Evolutionary conservation across 1,284 basidiomycete species (phyloP), one percentile per base, ranked within the genome.

Genomic region (Malassezia pachydermatis): DNA sequence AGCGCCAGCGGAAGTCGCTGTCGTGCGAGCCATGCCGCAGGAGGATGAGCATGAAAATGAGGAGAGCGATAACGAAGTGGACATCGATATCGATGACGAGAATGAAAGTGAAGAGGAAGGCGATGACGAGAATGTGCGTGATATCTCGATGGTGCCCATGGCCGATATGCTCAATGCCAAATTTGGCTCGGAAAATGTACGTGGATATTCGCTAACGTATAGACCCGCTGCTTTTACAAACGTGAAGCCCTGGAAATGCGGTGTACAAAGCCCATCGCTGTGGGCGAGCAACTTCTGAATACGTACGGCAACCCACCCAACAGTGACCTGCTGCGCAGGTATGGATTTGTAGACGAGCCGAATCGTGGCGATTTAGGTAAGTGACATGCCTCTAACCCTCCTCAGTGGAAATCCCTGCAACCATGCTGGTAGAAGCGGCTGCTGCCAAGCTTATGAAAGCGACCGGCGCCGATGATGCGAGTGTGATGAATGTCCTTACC

Each of bases 221-320:
- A 89, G 86, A 85, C 87, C 0, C 85, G 84, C 59, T 73, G 92
- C 4, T 90, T 88, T 65, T 81, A 88, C 69, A 85, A 88, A 62
- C 76, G 80, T 29, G 73, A 77, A 6, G 74, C 77, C 19, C 77
- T 94, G 13, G 81, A 79, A 55, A 94, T 95, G 88, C 77, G 84
- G 33, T 77, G 85, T 0, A 92, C 86, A 1, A 82, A 80, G 56
- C 70, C 76, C 2, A 87, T 98, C 54, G 76, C 76, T 49, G 74
- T 77, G 13, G 88, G 88, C 3, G 84, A 87, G 59, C 92, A 98
- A 73, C 88, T 99, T 51, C 72, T 68, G 79, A 98, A 98, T 72
- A 96, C 94, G 0, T 98, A 96, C 71, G 88, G 84, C 20, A 85
- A 94, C 64, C 85, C 83, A 7, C 88, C 92, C 3, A 98, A 98